These are phyloP conservation scores for Ulota crispa DNA, from an alignment of 225 moss, liverwort and hornwort genomes.

Conservation along the genomic window DNA sequence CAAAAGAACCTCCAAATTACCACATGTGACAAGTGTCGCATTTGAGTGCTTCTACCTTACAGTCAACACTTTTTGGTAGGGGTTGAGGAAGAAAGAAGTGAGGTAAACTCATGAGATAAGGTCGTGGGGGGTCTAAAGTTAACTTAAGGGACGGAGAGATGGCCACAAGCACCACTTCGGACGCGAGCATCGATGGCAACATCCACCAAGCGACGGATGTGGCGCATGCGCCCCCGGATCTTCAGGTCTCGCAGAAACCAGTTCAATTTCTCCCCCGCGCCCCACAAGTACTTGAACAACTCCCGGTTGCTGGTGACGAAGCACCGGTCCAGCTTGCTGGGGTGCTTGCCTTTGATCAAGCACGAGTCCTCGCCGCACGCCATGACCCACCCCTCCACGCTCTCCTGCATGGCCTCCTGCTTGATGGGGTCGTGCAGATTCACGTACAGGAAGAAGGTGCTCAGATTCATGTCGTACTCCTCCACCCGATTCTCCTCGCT, in stretches of 20 bases:
- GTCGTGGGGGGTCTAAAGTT: no score
- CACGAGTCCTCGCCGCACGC: conserved; percentile 8
- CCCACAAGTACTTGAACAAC: background rate
- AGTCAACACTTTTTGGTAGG: no score
- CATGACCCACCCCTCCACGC: conserved; percentile 29
- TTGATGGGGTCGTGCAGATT: background rate
- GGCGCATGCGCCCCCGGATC: background rate
- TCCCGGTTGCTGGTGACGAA: conserved; percentile 7
- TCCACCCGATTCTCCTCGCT: background rate
- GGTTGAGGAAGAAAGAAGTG: no score
- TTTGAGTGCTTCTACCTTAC: no score
- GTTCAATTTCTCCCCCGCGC: background rate
- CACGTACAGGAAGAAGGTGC: conserved; percentile 10
- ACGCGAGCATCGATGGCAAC: conserved; percentile 26
- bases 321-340: background rate
- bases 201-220: conserved; percentile 14
- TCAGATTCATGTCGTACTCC: conserved; percentile 16
- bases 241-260: background rate
- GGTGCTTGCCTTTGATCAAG: background rate
- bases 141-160: background rate
- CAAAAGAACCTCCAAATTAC: no score
- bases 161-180: background rate
- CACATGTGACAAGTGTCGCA: no score
- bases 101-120: no score
- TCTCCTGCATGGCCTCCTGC: conserved; percentile 9